phyloP scores from a whole-genome alignment of 2,329 filamentous ascomycete genomes.

The Fusarium camptoceras region DNA sequence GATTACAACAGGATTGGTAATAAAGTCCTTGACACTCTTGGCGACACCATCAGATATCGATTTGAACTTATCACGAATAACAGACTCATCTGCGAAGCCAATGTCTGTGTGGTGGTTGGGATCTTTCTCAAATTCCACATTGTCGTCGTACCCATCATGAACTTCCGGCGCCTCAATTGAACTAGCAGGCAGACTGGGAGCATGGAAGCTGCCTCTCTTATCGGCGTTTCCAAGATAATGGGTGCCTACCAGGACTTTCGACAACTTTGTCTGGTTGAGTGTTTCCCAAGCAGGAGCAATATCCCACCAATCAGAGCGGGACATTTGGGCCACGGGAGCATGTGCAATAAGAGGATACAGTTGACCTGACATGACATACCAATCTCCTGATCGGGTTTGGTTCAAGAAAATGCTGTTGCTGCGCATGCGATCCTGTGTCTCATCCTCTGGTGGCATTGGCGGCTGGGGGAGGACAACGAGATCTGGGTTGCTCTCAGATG shows the following conservation, averaged over 20 bases:
- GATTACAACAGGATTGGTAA: constrained; percentile 66
- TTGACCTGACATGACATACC: constrained; percentile 92
- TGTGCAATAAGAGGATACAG: constrained; percentile 88
- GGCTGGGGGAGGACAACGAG: constrained; percentile 91
- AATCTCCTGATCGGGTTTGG: constrained; percentile 84
- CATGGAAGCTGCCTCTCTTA: constrained; percentile 50
- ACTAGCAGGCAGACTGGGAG: constrained; percentile 54
- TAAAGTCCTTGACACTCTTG: constrained; percentile 64
- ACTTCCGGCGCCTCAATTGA: constrained; percentile 41
- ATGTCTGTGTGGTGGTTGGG: constrained; percentile 47
- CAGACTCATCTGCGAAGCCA: constrained; percentile 51
- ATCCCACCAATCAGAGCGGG: constrained; percentile 62
- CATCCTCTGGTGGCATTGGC: constrained; percentile 67
- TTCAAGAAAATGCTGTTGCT: constrained; percentile 84
- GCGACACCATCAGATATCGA: constrained; percentile 63
- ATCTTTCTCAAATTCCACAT: constrained; percentile 49
- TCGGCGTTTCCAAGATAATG: constrained; percentile 67
- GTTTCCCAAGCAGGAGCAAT: constrained; percentile 54
- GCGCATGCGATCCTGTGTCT: constrained; percentile 63
- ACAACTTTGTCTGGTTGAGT: constrained; percentile 61
- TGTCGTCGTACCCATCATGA: constrained; percentile 31
- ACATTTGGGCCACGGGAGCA: constrained; percentile 62
- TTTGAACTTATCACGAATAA: constrained; percentile 63
- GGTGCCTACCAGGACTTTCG: constrained; percentile 75
- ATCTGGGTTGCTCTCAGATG: constrained; percentile 73